These are phyloP conservation scores for Marasmius fiardii DNA, from an alignment of 1,284 basidiomycete genomes.

Conservation along the genomic window DNA sequence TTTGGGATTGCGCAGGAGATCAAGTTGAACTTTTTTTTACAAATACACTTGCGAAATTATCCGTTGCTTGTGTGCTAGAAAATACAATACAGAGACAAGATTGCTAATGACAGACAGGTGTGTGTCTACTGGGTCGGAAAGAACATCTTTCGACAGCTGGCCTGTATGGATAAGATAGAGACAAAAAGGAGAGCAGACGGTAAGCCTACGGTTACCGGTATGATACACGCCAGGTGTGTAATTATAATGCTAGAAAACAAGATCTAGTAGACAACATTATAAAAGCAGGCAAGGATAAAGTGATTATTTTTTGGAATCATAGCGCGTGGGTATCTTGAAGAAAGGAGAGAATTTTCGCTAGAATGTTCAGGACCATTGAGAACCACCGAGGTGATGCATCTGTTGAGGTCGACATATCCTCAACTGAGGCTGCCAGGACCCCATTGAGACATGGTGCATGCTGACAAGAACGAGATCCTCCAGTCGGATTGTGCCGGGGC, in stretches of 20 bases:
- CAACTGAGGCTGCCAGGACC: slow-evolving; percentile 75
- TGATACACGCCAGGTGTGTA: too few relatives aligned
- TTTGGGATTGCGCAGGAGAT: not conserved
- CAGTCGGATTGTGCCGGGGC: slow-evolving; percentile 43
- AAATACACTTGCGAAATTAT: not conserved
- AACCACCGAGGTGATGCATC: not conserved
- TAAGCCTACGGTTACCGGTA: too few relatives aligned
- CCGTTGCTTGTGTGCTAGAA: not conserved
- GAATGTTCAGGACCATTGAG: not conserved
- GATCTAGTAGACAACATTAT: too few relatives aligned
- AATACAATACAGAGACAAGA: not conserved
- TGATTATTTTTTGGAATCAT: too few relatives aligned
- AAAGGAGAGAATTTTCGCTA: not conserved
- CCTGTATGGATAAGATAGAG: not conserved
- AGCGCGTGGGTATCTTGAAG: not conserved
- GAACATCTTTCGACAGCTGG: not conserved
- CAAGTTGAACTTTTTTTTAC: not conserved
- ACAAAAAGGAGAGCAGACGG: too few relatives aligned
- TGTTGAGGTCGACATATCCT: slow-evolving; percentile 36
- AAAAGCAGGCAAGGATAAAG: too few relatives aligned
- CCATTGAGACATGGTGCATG: slow-evolving; percentile 75
- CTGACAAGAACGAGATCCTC: slow-evolving; percentile 68
- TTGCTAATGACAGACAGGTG: not conserved
- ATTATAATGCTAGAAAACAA: too few relatives aligned
- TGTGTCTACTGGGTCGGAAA: not conserved